phyloP scores from a whole-genome alignment of 805 yeast species.

The Pichia nakasei region DNA sequence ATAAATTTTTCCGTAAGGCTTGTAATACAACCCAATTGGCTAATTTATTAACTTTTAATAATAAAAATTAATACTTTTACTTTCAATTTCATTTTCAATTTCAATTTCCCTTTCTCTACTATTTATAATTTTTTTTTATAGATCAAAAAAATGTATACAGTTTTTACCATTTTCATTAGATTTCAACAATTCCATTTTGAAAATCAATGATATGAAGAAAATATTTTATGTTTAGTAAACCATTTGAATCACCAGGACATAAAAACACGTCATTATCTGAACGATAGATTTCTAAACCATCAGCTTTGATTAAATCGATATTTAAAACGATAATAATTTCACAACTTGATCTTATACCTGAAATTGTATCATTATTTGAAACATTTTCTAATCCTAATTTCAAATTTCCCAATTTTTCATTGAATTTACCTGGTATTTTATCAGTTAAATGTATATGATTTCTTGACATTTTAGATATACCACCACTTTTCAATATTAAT shows the following conservation, averaged over 20 bases:
- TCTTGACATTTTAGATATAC: constrained; percentile 61
- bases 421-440: constrained; percentile 34
- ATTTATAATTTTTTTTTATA: neutral
- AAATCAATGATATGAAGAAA: neutral
- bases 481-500: constrained; percentile 42
- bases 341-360: constrained; percentile 64
- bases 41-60: constrained; percentile 36
- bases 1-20: constrained; percentile 58
- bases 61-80: neutral
- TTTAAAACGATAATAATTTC: constrained; percentile 58
- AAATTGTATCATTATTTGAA: constrained; percentile 32
- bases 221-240: constrained; percentile 31
- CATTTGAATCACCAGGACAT: constrained; percentile 50
- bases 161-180: too few relatives aligned
- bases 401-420: constrained; percentile 3
- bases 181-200: neutral
- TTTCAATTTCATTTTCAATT: too few relatives aligned
- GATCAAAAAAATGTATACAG: too few relatives aligned
- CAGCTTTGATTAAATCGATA: constrained; percentile 35
- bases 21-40: constrained; percentile 54
- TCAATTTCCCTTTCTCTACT: too few relatives aligned
- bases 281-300: constrained; percentile 42
- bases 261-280: constrained; percentile 72
- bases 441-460: constrained; percentile 83
- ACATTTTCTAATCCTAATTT: neutral